Evolutionary conservation across 2,329 filamentous ascomycete genomes (phyloP).

Genomic region (Arthrobotrys entomopaga): DNA sequence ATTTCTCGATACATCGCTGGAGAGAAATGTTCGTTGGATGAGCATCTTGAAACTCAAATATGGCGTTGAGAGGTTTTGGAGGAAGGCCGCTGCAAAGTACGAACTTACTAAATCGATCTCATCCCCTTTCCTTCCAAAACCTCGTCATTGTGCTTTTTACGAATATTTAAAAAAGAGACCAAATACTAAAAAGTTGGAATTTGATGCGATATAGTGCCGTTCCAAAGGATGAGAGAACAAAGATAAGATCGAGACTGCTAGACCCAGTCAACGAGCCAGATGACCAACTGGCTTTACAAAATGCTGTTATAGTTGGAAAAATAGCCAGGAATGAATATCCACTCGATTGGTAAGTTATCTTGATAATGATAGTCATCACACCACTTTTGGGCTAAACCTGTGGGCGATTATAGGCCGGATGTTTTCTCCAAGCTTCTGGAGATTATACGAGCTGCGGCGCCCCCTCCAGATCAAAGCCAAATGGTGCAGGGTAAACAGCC

Average conservation of each 20-base stretch:
- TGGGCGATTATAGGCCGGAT: constrained; percentile 63
- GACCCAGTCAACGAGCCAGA: constrained; percentile 81
- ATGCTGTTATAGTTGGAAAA: constrained; percentile 87
- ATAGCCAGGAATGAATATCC: constrained; percentile 91
- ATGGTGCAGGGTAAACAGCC: constrained; percentile 67
- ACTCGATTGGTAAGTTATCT: constrained; percentile 74
- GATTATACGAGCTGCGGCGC: constrained; percentile 70
- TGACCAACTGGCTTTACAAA: constrained; percentile 81
- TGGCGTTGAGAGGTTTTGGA: constrained; percentile 94
- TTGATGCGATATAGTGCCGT: constrained; percentile 65
- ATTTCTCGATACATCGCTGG: constrained; percentile 81
- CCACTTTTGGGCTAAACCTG: neutral
- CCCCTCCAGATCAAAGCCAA: constrained; percentile 60
- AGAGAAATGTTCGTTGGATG: constrained; percentile 82
- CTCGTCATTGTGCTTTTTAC: no score
- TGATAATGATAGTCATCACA: neutral
- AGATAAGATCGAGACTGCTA: constrained; percentile 79
- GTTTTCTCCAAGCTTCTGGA: constrained; percentile 71
- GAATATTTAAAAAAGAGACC: neutral
- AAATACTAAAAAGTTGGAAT: neutral
- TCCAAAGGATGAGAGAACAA: constrained; percentile 75
- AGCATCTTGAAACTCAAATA: constrained; percentile 96
- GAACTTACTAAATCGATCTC: neutral
- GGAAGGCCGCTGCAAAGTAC: constrained; percentile 76
- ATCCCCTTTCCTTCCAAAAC: no score